Evolutionary conservation across 768 basidiomycete species (phyloP), one percentile per base, ranked within the genome.

Genomic region (Russula emetica): DNA sequence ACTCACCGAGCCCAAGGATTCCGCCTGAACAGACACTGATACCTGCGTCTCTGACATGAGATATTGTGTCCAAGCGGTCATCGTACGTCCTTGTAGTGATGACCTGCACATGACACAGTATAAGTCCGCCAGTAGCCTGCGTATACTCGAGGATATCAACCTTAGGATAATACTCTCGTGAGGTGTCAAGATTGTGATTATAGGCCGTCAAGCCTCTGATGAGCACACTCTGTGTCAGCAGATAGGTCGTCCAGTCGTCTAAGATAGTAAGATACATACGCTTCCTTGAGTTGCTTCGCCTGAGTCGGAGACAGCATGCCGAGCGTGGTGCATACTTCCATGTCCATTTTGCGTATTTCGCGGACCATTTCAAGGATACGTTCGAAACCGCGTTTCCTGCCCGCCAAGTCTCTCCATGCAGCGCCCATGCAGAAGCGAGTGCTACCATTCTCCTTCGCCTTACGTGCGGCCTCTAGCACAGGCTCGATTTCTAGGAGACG

Each of bases 341-440:
- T 97, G 45, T 88, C 95, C 92, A 98, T 94, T 22, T 84, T 90
- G 67, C 95, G 86, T 74, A 93, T 86, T 74, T 92, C 83, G 40
- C 82, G 80, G 62, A 98, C 95, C 94, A 98, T 98, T 67, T 85
- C 79, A 67, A 98, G 77, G 70, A 98, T 98, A 70, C 85, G 83
- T 73, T 97, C 92, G 68, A 98, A 98, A 0, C 95, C 94, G 49
- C 91, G 82, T 75, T 96, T 97, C 67, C 92, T 84, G 2, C 96
- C 94, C 11, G 90, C 85, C 61, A 98, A 83, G 73, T 97, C 96
- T 67, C 96, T 81, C 96, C 96, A 99, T 6, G 96, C 96, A 5
- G 96, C 95, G 62, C 96, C 96, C 96, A 98, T 98, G 75, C 96
- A 98, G 77, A 98, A 98, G 30, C 96, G 82, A 22, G 96, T 98